Evolutionary conservation across 495 filamentous ascomycete species (phyloP), one percentile per base, ranked within the genome.

Genomic region (Daldinia caldariorum): DNA sequence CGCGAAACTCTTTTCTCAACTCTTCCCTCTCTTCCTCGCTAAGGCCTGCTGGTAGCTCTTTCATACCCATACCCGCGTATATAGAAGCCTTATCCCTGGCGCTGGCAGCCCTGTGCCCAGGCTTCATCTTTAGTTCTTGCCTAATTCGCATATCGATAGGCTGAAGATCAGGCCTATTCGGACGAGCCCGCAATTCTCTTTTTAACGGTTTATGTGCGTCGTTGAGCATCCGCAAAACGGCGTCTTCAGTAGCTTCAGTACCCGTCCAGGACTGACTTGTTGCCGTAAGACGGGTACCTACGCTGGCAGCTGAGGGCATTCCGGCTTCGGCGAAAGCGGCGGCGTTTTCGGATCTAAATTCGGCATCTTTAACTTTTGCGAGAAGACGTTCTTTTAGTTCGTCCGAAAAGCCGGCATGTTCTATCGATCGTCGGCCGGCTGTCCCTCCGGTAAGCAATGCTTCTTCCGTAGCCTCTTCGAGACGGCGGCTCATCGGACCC

Each of bases 401-500:
- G 16, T 94, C 91, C 59, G 89, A 90, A 81, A 99, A 97, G 32
- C 92, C 92, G 51, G 92, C 92, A 61, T 96, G 90, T 72, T 91
- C 83, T 13, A 97, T 83, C n/a, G 90, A 91, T 73, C 89, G 90
- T 49, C 81, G 85, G 39, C 92, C 90, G 45, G 89, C 87, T 65
- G 86, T 85, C 22, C 92, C 90, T 16, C 90, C 91, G 63, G 86
- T 87, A 29, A 93, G 81, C 26, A 97, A 80, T 6, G 85, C 86
- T 57, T 95, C 90, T 76, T 97, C 93, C 32, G 91, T 94, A 76
- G 95, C 91, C 75, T 92, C 84, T 45, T 88, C 82, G 31, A 97
- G 83, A 26, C 92, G 87, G 37, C 90, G 83, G 3, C 88, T 84
- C 91, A 97, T 91, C 18, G 92, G 86, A 3, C 92, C 88, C 8